A percentile compares a stretch with the other conserved stretches of the same genome.
phyloP scores from a whole-genome alignment of 352 stramenopile species.

The Thraustotheca clavata region DNA sequence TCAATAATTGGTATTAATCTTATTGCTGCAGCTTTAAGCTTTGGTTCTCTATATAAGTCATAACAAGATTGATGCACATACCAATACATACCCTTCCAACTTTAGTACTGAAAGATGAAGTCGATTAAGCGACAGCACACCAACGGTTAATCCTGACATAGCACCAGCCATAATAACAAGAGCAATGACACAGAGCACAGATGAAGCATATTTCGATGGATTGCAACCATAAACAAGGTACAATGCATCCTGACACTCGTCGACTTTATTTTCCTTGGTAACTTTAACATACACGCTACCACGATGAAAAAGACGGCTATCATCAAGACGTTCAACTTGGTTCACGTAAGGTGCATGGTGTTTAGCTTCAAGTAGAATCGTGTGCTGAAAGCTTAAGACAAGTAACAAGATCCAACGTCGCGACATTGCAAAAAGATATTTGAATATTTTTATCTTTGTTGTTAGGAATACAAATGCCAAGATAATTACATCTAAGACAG shows the following conservation, averaged over 20 bases:
- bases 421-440: background rate
- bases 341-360: background rate
- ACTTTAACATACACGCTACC: background rate
- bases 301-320: background rate
- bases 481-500: background rate
- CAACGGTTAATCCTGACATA: constrained; percentile 8
- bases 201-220: background rate
- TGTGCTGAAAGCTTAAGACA: background rate
- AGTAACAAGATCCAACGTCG: background rate
- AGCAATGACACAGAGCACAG: background rate
- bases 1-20: background rate
- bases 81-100: constrained; percentile 3
- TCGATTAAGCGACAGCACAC: constrained; percentile 5
- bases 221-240: background rate
- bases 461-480: background rate
- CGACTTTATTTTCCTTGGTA: background rate
- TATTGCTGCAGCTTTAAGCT: background rate
- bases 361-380: too few relatives aligned
- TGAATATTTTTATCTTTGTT: too few relatives aligned
- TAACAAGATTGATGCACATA: background rate
- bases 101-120: background rate
- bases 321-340: background rate
- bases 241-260: background rate
- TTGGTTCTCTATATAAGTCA: background rate
- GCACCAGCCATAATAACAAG: background rate